phyloP scores from a whole-genome alignment of 345 rosid genomes.

The Psidium guajava region DNA sequence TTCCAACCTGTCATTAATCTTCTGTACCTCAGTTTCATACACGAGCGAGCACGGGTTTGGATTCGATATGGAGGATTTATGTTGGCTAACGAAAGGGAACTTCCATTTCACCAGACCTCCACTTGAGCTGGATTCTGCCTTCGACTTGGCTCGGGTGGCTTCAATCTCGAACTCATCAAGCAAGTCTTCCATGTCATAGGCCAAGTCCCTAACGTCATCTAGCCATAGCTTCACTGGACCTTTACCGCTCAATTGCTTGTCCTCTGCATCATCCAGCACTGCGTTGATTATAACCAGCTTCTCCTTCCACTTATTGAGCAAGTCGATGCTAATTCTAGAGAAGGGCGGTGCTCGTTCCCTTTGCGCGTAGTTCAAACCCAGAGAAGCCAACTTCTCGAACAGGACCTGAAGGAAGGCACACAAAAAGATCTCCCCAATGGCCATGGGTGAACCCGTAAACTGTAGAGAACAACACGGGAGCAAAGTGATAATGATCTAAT shows the following conservation, averaged over 20 bases:
- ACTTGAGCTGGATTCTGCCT: neutral
- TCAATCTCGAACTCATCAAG: fast-evolving
- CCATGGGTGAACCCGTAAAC: too few species aligned
- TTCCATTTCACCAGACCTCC: neutral
- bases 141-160: fast-evolving
- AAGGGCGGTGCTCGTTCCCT: neutral
- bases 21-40: neutral
- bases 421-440: too few species aligned
- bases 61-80: fast-evolving
- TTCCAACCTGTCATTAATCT: neutral
- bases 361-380: too few species aligned
- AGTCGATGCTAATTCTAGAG: neutral
- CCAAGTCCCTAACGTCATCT: neutral
- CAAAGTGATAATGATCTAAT: too few species aligned
- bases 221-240: neutral
- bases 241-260: neutral
- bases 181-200: neutral
- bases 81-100: neutral
- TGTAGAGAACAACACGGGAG: too few species aligned
- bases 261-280: neutral
- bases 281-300: neutral
- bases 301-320: neutral
- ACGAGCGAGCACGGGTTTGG: fast-evolving
- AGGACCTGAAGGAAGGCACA: too few species aligned
- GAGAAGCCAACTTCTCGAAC: too few species aligned